Percentiles rank a stretch among this genome's conserved stretches.
These are phyloP conservation scores for Plasmodium vinckei DNA, from an alignment of 169 alveolate genomes.

Conservation along the genomic window DNA sequence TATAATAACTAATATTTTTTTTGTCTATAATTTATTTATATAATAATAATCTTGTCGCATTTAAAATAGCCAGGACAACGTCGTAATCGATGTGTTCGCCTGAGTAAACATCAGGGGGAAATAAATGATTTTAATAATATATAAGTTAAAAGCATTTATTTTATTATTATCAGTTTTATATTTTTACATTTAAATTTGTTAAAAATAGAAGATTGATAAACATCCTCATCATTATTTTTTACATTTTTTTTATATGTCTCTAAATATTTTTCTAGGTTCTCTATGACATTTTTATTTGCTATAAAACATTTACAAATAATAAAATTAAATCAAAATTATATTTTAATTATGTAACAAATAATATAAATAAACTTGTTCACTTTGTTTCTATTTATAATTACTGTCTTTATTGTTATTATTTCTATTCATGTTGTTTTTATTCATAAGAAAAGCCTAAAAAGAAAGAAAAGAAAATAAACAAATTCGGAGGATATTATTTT, in stretches of 20 bases:
- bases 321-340: constrained; percentile 1
- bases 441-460: constrained; percentile 33
- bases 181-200: constrained; percentile 63
- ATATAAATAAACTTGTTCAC: not conserved
- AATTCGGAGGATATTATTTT: not conserved
- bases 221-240: constrained; percentile 33
- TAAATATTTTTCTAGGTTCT: constrained; percentile 60
- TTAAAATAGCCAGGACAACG: constrained; percentile 59
- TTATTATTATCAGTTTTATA: constrained; percentile 7
- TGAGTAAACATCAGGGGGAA: not conserved
- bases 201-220: constrained; percentile 16
- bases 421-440: constrained; percentile 5
- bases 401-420: constrained; percentile 15
- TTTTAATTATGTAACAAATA: not conserved
- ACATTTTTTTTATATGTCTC: constrained; percentile 71
- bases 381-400: constrained; percentile 3
- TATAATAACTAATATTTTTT: constrained; percentile 8
- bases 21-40: constrained; percentile 67
- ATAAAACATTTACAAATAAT: not conserved
- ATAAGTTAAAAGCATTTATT: not conserved
- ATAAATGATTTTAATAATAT: constrained; percentile 14
- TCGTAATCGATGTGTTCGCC: constrained; percentile 70
- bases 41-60: constrained; percentile 62
- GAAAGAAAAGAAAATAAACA: not conserved
- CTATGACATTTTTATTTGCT: constrained; percentile 67